phyloP scores from a whole-genome alignment of 345 rosid genomes.

The Populus euphratica region DNA sequence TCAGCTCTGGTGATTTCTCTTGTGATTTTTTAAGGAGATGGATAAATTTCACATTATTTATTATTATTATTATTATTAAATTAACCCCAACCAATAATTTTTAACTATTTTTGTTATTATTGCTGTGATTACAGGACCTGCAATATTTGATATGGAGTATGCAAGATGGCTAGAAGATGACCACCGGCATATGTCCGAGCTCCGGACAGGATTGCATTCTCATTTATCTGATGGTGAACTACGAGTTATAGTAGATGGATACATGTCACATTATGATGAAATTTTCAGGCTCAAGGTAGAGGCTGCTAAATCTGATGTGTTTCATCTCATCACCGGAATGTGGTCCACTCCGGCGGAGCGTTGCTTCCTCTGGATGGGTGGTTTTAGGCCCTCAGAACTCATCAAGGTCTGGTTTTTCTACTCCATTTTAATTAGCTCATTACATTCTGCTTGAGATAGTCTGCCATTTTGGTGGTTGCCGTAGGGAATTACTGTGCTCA shows the following conservation, averaged over 20 bases:
- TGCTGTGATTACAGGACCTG: constrained; percentile 54
- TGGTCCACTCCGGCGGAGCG: constrained; percentile 93
- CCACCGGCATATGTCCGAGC: constrained; percentile 75
- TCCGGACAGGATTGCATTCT: constrained; percentile 66
- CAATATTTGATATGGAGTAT: constrained; percentile 91
- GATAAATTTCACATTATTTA: no score
- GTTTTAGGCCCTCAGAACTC: constrained; percentile 88
- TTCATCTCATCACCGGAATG: constrained; percentile 81
- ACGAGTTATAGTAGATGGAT: constrained; percentile 64
- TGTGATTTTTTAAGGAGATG: background rate
- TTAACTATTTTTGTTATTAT: background rate
- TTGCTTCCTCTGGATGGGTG: constrained; percentile 98
- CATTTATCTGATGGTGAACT: constrained; percentile 74
- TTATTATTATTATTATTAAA: background rate
- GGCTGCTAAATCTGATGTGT: constrained; percentile 79
- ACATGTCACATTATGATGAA: constrained; percentile 80
- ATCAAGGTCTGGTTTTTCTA: constrained; percentile 55
- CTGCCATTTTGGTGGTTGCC: background rate
- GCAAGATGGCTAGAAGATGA: constrained; percentile 93
- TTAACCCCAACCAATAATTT: background rate
- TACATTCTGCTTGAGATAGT: background rate
- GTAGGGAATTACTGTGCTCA: background rate
- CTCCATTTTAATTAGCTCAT: background rate
- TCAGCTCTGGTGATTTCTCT: constrained; percentile 65
- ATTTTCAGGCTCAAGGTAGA: constrained; percentile 63